These are phyloP conservation scores for Clarireedia paspali DNA, from an alignment of 2,329 filamentous ascomycete species.

Conservation along the genomic window DNA sequence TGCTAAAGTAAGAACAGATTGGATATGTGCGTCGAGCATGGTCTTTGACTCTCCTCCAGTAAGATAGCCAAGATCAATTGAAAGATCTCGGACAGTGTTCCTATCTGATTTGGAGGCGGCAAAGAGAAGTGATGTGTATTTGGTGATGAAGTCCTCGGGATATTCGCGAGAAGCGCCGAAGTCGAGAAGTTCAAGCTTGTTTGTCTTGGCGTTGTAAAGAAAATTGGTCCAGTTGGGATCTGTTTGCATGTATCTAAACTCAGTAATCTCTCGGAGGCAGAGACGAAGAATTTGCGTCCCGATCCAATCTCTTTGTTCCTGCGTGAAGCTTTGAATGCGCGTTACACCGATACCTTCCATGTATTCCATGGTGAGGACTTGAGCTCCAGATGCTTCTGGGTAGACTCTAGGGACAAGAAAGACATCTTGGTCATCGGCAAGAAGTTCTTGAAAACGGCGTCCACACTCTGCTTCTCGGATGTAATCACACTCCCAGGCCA, in stretches of 20 bases:
- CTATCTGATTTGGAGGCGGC: constrained; percentile 70
- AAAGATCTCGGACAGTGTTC: constrained; percentile 55
- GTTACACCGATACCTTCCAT: constrained; percentile 84
- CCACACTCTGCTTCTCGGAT: constrained; percentile 78
- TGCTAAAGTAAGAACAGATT: constrained; percentile 79
- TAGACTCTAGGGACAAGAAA: constrained; percentile 78
- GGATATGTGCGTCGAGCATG: constrained; percentile 89
- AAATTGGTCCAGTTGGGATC: constrained; percentile 99
- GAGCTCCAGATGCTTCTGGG: constrained; percentile 69
- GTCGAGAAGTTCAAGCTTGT: constrained; percentile 83
- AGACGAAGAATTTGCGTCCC: constrained; percentile 88
- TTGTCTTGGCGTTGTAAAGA: constrained; percentile 67
- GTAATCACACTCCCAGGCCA: constrained; percentile 98
- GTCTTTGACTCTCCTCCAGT: constrained; percentile 78
- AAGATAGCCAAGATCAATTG: constrained; percentile 76
- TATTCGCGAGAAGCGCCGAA: constrained; percentile 90
- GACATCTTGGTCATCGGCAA: constrained; percentile 63
- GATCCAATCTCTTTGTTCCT: constrained; percentile 89
- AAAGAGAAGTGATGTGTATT: constrained; percentile 72
- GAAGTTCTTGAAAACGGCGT: constrained; percentile 65
- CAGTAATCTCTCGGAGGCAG: constrained; percentile 84
- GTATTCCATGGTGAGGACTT: constrained; percentile 89
- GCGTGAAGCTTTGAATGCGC: constrained; percentile 64
- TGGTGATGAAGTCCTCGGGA: constrained; percentile 67
- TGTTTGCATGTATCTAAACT: constrained; percentile 98